Evolutionary conservation across 225 moss, liverwort and hornwort genomes (phyloP).

Genomic region (Thuidium tamariscinum): DNA sequence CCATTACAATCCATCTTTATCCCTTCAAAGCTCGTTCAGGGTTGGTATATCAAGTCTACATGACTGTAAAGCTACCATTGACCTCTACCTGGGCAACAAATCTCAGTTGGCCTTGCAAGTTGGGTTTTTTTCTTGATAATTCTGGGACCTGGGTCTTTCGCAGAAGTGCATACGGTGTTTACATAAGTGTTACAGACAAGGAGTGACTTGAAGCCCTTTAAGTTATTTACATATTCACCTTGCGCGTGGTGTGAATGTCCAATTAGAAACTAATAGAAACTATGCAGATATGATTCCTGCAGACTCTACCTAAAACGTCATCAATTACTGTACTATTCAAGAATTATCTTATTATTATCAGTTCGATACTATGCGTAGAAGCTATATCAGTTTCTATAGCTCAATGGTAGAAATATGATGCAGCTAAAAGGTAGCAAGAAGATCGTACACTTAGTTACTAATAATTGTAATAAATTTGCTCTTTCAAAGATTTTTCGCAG

Average conservation of each 20-base stretch:
- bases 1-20: too few species aligned
- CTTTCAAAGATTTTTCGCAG: neutral
- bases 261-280: too few species aligned
- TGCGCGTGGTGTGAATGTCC: neutral
- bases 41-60: too few species aligned
- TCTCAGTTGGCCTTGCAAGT: neutral
- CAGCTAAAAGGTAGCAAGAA: too few species aligned
- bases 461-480: neutral
- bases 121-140: neutral
- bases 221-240: neutral
- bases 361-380: neutral
- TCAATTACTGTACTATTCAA: neutral
- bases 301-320: neutral
- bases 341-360: too few species aligned
- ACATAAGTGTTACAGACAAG: neutral
- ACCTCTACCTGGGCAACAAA: neutral
- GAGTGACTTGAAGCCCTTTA: neutral
- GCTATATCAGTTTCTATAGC: too few species aligned
- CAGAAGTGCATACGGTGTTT: neutral
- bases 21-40: too few species aligned
- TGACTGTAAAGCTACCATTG: too few species aligned
- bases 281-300: neutral
- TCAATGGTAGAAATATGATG: neutral
- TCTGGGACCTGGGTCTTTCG: neutral
- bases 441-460: neutral